Conservation (phyloP, 805 yeast species). For the Saccharomycopsis sp. region DNA sequence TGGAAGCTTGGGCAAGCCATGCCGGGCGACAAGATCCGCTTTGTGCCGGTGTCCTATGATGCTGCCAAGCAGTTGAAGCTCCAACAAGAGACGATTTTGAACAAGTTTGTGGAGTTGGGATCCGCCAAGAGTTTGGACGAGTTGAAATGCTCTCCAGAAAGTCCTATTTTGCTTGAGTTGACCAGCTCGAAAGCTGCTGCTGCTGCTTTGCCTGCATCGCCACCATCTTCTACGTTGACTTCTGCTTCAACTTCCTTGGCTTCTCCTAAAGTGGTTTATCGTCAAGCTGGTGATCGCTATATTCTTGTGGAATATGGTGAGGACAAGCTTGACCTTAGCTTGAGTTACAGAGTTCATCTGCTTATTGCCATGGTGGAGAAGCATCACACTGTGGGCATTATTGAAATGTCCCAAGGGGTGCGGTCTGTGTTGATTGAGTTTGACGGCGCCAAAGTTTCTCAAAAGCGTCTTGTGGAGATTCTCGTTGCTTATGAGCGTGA, state of each 20-base stretch:
- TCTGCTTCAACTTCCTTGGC: too few relatives aligned
- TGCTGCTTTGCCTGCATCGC: too few relatives aligned
- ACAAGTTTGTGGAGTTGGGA: not conserved
- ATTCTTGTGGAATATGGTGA: constrained; percentile 90
- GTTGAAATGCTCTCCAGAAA: constrained; percentile 35
- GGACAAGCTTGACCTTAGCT: constrained; percentile 72
- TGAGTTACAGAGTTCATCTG: constrained; percentile 76
- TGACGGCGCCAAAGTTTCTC: constrained; percentile 54
- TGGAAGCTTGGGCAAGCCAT: constrained; percentile 98
- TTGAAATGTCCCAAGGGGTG: constrained; percentile 97
- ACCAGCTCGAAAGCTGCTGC: constrained; percentile 15
- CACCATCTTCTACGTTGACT: constrained; percentile 32
- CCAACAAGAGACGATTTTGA: constrained; percentile 50
- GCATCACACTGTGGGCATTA: constrained; percentile 65
- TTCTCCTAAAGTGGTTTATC: constrained; percentile 71
- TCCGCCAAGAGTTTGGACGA: constrained; percentile 19
- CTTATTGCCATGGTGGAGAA: constrained; percentile 63
- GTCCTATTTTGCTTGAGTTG: constrained; percentile 48
- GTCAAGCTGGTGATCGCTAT: constrained; percentile 97
- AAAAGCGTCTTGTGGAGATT: constrained; percentile 49
- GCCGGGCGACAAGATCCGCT: constrained; percentile 82
- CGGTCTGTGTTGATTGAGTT: constrained; percentile 87
- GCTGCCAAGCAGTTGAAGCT: constrained; percentile 57
- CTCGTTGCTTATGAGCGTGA: constrained; percentile 70
- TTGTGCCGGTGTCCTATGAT: constrained; percentile 66